Percentiles rank a stretch among this genome's conserved stretches.
phyloP scores from a whole-genome alignment of 2,329 filamentous ascomycete genomes.

The Stenocarpella maydis region DNA sequence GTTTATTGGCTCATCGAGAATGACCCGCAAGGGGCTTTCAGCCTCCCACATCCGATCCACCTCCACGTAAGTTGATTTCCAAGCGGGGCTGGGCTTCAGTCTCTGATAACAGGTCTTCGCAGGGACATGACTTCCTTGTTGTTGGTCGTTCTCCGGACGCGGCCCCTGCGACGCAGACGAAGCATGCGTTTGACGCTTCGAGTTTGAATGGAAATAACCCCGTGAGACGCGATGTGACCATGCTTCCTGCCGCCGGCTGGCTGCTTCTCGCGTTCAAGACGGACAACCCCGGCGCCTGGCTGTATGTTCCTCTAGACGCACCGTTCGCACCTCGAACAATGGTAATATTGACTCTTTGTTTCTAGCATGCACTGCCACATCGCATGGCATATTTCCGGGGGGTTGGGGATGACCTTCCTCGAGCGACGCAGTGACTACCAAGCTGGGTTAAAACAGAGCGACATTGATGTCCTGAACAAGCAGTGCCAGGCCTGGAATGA shows the following conservation, averaged over 20 bases:
- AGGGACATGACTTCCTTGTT: constrained; percentile 43
- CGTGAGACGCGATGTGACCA: constrained; percentile 55
- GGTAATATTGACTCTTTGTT: background rate
- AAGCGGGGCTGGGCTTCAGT: background rate
- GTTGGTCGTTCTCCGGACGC: constrained; percentile 41
- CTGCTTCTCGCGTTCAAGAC: constrained; percentile 55
- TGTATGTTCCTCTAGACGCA: constrained; percentile 35
- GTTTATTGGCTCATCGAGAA: constrained; percentile 46
- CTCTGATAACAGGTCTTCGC: constrained; percentile 31
- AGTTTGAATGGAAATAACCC: constrained; percentile 50
- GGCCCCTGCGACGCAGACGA: constrained; percentile 29
- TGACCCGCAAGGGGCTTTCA: constrained; percentile 35
- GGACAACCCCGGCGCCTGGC: constrained; percentile 58
- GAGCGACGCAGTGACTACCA: constrained; percentile 26
- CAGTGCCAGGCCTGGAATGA: constrained; percentile 32
- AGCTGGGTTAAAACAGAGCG: constrained; percentile 13
- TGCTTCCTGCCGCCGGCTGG: constrained; percentile 53
- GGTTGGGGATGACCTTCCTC: constrained; percentile 31
- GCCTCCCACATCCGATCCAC: constrained; percentile 46
- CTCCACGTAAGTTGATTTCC: constrained; percentile 39
- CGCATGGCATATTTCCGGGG: constrained; percentile 33
- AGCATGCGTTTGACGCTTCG: constrained; percentile 41
- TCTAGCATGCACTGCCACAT: constrained; percentile 34
- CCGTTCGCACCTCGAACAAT: background rate
- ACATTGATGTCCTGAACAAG: constrained; percentile 24